Evolutionary conservation across 257 asterid species (phyloP), one percentile per base, ranked within the genome.

Genomic region (Lavandula angustifolia): DNA sequence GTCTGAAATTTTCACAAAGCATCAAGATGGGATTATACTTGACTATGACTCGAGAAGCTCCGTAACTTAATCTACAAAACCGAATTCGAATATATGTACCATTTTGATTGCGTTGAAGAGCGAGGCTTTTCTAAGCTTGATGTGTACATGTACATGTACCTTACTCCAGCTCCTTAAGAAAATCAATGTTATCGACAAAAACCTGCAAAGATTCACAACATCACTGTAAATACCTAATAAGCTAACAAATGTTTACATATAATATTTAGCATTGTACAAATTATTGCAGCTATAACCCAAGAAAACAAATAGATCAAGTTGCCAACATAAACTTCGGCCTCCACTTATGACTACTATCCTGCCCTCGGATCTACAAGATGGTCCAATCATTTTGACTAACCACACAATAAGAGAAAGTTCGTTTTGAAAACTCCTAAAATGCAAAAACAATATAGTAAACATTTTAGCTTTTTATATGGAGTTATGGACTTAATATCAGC

Each of bases 111-210:
- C 62, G 31, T 9, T 4, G 7, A 73, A 27, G 27, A 60, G 22
- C 59, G 51, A 22, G 34, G 73, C 51, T 66, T 7, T 33, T 32
- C 53, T 73, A 61, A 17, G 7, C 3, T 60, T 31, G 5, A 3
- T 56, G 54, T 52, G 57, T 22, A 22, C 27, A 22, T 17, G 10
- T 50, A 41, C 64, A 37, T 27, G 66, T 58, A 31, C 51, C 77
- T 69, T 63, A 81, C 67, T 91, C 98, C 77, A 92, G 77, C 77
- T 92, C 98, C 91, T 92, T 92, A 51, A 79, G 80, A 75, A 92
- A 88, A 80, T 92, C 98, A 14, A 88, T 72, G 63, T 87, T 92
- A 78, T 92, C 98, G 47, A 92, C 98, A 48, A 92, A 92, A 33
- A 92, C 98, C 98, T 92, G 88, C 81, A 75, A 68, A 38, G 54